Evolutionary conservation across 768 basidiomycete genomes (phyloP).

Genomic region (Boletus sensibilis): DNA sequence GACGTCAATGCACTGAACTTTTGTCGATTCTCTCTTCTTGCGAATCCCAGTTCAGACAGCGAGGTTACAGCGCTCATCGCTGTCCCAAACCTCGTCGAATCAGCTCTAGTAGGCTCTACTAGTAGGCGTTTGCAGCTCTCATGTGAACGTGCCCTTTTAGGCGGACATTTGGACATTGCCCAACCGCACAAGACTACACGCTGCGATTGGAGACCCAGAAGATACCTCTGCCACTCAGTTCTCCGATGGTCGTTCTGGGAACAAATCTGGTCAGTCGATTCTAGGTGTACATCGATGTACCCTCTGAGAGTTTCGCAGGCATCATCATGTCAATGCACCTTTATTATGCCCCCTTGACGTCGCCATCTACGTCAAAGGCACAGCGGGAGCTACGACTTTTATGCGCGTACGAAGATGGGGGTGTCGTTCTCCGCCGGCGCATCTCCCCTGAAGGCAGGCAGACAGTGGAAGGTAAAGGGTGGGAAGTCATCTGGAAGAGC

Average conservation of each 20-base stretch:
- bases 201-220: slow-evolving; percentile 70
- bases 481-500: slow-evolving; percentile 66
- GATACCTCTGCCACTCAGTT: slow-evolving; percentile 25
- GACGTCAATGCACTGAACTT: slow-evolving; percentile 94
- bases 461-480: slow-evolving; percentile 66
- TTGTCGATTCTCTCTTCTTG: slow-evolving; percentile 80
- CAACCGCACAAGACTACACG: slow-evolving; percentile 65
- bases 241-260: slow-evolving; percentile 49
- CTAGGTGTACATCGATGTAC: not conserved
- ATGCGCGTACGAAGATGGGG: slow-evolving; percentile 83
- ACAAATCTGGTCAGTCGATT: slow-evolving; percentile 51
- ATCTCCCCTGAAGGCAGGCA: slow-evolving; percentile 35
- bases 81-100: slow-evolving; percentile 87
- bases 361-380: slow-evolving; percentile 34
- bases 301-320: slow-evolving; percentile 43
- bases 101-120: slow-evolving; percentile 58
- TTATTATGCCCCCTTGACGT: slow-evolving; percentile 35
- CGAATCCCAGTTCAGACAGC: slow-evolving; percentile 14
- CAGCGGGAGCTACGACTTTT: slow-evolving; percentile 56
- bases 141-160: slow-evolving; percentile 37
- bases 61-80: slow-evolving; percentile 56
- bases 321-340: slow-evolving; percentile 90
- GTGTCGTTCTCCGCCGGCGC: slow-evolving; percentile 68
- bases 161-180: slow-evolving; percentile 88
- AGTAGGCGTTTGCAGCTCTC: not conserved